Evolutionary conservation across 1,284 basidiomycete genomes (phyloP).

Genomic region (Austropuccinia psidii): DNA sequence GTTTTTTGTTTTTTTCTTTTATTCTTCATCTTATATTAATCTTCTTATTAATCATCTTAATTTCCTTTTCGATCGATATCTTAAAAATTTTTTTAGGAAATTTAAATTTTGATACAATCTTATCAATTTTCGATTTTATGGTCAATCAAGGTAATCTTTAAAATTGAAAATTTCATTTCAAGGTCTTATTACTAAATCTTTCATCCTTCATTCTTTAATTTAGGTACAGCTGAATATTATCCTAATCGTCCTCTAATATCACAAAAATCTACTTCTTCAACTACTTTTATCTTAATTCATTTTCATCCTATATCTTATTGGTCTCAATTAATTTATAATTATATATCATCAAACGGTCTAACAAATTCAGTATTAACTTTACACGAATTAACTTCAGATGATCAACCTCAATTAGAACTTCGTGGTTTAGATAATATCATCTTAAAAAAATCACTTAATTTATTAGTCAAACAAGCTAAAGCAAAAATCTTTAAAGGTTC

Average conservation of each 20-base stretch:
- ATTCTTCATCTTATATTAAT: not conserved
- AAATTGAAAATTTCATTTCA: too few species aligned
- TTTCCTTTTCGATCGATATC: too few species aligned
- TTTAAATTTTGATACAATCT: too few species aligned
- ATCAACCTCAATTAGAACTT: not conserved
- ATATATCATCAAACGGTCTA: constrained; percentile 1
- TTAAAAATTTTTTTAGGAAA: too few species aligned
- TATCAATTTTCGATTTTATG: too few species aligned
- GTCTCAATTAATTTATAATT: constrained; percentile 16
- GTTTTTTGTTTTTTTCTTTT: not conserved
- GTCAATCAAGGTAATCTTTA: too few species aligned
- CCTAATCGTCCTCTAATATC: not conserved
- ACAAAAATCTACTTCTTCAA: not conserved
- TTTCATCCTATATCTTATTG: not conserved
- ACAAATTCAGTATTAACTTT: constrained; percentile 29
- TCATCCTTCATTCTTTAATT: not conserved
- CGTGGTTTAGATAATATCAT: constrained; percentile 15
- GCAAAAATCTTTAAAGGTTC: constrained; percentile 31
- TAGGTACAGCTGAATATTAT: constrained; percentile 20
- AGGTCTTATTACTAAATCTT: too few species aligned
- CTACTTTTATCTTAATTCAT: constrained; percentile 9
- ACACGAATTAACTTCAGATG: constrained; percentile 13
- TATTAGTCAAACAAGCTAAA: constrained; percentile 21
- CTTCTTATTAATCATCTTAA: not conserved
- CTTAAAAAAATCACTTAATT: constrained; percentile 2